Evolutionary conservation across 116 monocot genomes (phyloP).

Genomic region (Phalaenopsis hybrid): DNA sequence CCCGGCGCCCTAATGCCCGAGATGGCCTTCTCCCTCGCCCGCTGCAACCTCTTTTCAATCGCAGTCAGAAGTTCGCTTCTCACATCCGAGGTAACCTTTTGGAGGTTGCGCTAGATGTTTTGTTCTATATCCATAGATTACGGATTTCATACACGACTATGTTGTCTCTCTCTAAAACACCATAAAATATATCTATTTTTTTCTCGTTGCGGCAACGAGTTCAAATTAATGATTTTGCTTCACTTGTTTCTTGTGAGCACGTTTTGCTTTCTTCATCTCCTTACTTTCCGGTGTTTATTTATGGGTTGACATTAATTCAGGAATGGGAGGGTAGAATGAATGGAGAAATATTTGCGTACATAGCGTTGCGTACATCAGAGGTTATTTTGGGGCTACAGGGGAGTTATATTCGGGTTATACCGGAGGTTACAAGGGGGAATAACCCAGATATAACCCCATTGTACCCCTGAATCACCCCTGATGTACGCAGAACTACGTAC

Average conservation of each 20-base stretch:
- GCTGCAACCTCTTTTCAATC: constrained; percentile 81
- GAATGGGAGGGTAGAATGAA: constrained; percentile 94
- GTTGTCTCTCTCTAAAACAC: too few relatives aligned
- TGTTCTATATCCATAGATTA: background rate
- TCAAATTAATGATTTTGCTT: background rate
- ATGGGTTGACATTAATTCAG: constrained; percentile 23
- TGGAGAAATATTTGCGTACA: too few relatives aligned
- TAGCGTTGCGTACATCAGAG: too few relatives aligned
- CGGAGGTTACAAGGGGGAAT: too few relatives aligned
- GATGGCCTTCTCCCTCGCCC: constrained; percentile 81
- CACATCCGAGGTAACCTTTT: constrained; percentile 59
- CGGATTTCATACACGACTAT: too few relatives aligned
- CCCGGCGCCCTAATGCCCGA: constrained; percentile 84
- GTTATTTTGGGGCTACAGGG: too few relatives aligned
- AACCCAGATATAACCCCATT: too few relatives aligned
- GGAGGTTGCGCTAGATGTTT: constrained; percentile 38
- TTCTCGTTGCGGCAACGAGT: background rate
- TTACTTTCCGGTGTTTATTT: background rate
- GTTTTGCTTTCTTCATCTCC: background rate
- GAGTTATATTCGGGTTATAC: too few relatives aligned
- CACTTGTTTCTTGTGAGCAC: background rate
- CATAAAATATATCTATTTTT: too few relatives aligned
- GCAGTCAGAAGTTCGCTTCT: constrained; percentile 64
- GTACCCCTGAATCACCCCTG: too few relatives aligned
- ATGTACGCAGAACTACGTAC: too few relatives aligned